Evolutionary conservation across 1,139 yeast genomes (phyloP), one percentile per base, ranked within the genome.

Genomic region (Zhuliangozyma blackwelliae): DNA sequence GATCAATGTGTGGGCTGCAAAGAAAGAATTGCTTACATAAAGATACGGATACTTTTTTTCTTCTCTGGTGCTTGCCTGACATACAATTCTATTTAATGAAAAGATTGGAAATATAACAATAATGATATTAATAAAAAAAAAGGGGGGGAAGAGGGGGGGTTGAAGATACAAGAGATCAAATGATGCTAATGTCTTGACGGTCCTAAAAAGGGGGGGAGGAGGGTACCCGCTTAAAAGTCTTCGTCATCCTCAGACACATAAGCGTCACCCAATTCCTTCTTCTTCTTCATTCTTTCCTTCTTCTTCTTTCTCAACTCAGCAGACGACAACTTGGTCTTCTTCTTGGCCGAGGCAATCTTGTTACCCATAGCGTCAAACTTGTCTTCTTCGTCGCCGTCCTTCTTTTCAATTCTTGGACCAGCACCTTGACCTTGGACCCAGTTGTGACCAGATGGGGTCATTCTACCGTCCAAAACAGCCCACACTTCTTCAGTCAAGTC

Each of bases 211-310:
- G n/a, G n/a, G n/a, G n/a, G n/a, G n/a, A 16, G 16, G 4, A 4
- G 16, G 7, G 23, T 22, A 28, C 39, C 29, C 27, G 38, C 48
- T 58, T 58, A 64, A 48, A 62, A 59, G 43, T 58, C 65, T 44
- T 90, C 97, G 16, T 16, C 16, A 60, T 89, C 97, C 52, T 95
- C 85, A 54, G 97, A 90, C 55, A 89, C 96, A 69, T 92, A 92
- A 69, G 95, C 97, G 16, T 16, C 16, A 16, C 16, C 16, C 9
- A 89, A 74, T 72, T 85, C 96, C 95, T 92, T 92, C 97, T 92
- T 92, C 94, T 90, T 92, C 87, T 86, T 88, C 97, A 92, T 90
- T 83, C 98, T 89, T 79, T 92, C 98, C 96, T 92, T 92, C 97
- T 92, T 92, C 96, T 92, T 92, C 96, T 92, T 92, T 82, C 98